These are phyloP conservation scores for Polytrichum commune DNA, from an alignment of 225 moss, liverwort and hornwort genomes.

Conservation along the genomic window DNA sequence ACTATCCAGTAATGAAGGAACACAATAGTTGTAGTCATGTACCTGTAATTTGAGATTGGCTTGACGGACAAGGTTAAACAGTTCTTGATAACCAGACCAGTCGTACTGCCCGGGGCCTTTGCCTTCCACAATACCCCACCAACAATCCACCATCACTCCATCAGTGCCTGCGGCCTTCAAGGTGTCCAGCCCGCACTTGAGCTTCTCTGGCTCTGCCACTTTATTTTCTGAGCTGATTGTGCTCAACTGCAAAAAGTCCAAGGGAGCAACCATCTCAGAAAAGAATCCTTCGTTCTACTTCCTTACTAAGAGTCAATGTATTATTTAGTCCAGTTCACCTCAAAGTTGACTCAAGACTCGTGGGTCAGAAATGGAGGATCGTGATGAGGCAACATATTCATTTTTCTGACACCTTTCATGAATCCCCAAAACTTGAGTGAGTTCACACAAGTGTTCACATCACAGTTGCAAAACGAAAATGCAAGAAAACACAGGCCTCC, in stretches of 20 bases:
- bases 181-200: slow-evolving; percentile 41
- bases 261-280: no score
- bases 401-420: no score
- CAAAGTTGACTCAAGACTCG: no score
- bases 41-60: slow-evolving; percentile 59
- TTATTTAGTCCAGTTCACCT: no score
- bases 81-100: slow-evolving; percentile 55
- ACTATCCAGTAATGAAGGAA: neutral
- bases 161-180: slow-evolving; percentile 56
- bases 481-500: no score
- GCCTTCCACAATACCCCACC: slow-evolving; percentile 79
- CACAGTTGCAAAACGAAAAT: no score
- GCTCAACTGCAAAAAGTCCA: slow-evolving; percentile 38
- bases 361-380: no score
- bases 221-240: slow-evolving; percentile 51
- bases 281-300: no score
- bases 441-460: no score
- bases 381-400: no score
- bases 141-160: slow-evolving; percentile 74
- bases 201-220: slow-evolving; percentile 46
- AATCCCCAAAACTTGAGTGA: no score
- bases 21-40: neutral
- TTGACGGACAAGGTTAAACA: slow-evolving; percentile 52
- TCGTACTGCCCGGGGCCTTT: slow-evolving; percentile 35
- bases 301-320: no score